phyloP scores from a whole-genome alignment of 768 basidiomycete genomes.

The Chalciporus pseudorubinellus region DNA sequence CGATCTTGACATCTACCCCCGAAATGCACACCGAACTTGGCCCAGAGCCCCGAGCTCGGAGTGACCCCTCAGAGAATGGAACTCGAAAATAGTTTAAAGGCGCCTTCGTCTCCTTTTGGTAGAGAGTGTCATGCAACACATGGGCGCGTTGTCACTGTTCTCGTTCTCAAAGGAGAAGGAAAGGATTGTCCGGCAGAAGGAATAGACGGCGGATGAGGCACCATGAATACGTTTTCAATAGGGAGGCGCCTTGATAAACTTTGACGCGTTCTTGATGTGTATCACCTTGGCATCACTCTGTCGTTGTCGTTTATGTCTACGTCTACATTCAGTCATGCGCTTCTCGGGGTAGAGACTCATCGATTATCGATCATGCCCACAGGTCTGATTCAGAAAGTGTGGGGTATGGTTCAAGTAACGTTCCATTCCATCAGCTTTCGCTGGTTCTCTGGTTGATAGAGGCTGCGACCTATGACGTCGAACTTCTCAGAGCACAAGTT shows the following conservation, averaged over 20 bases:
- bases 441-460: background rate
- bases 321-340: too few species aligned
- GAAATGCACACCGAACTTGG: background rate
- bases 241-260: too few species aligned
- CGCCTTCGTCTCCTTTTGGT: slow-evolving; percentile 1
- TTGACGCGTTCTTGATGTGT: too few species aligned
- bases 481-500: background rate
- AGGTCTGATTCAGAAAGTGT: background rate
- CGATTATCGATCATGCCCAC: too few species aligned
- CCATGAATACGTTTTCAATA: too few species aligned
- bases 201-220: too few species aligned
- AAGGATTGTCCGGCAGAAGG: background rate
- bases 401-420: background rate
- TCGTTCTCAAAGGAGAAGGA: background rate
- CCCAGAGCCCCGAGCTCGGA: background rate
- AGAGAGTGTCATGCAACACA: background rate
- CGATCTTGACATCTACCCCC: background rate
- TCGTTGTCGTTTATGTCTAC: too few species aligned
- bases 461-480: background rate
- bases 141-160: background rate
- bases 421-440: background rate
- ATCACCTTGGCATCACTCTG: too few species aligned
- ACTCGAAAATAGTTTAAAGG: slow-evolving; percentile 14
- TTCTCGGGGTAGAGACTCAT: too few species aligned
- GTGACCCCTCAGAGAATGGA: background rate